A percentile compares a stretch with the other conserved stretches of the same genome.
These are phyloP conservation scores for Colletotrichum orbiculare DNA, from an alignment of 2,329 filamentous ascomycete genomes.

Conservation along the genomic window DNA sequence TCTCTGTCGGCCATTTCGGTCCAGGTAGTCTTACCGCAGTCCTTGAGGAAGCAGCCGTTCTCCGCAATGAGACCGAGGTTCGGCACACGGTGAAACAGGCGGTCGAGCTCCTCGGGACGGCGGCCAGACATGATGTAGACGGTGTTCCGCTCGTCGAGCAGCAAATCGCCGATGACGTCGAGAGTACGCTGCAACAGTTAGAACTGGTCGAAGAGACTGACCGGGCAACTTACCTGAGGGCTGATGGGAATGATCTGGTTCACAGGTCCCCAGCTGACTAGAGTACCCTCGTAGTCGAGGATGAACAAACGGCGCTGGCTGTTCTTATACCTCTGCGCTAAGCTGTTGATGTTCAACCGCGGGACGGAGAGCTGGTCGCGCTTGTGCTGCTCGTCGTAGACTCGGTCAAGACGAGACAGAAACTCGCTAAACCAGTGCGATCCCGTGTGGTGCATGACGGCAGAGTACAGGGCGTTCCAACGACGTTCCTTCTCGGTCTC, in stretches of 20 bases:
- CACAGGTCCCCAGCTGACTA: constrained; percentile 87
- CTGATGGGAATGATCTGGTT: constrained; percentile 87
- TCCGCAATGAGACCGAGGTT: constrained; percentile 92
- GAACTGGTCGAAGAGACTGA: constrained; percentile 7
- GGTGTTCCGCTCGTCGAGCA: constrained; percentile 82
- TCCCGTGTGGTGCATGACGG: constrained; percentile 85
- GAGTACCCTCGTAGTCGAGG: constrained; percentile 92
- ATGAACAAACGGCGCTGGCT: constrained; percentile 83
- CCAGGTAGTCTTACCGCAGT: constrained; percentile 77
- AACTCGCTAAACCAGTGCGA: constrained; percentile 88
- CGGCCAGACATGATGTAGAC: constrained; percentile 96
- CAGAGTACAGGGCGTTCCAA: constrained; percentile 78
- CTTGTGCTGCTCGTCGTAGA: constrained; percentile 85
- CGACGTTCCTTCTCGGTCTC: constrained; percentile 78
- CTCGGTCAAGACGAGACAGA: constrained; percentile 74
- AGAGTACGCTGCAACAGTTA: constrained; percentile 72
- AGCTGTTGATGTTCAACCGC: constrained; percentile 75
- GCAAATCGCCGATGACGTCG: constrained; percentile 83
- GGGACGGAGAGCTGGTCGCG: constrained; percentile 90
- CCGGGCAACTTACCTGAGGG: constrained; percentile 64
- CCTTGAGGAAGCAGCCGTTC: constrained; percentile 90
- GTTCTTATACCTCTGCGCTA: constrained; percentile 74
- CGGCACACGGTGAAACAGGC: constrained; percentile 84
- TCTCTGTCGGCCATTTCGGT: constrained; percentile 78
- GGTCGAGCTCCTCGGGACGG: constrained; percentile 87